phyloP scores from a whole-genome alignment of 192 early-diverging fungal species.

The Paraglomus occultum region DNA sequence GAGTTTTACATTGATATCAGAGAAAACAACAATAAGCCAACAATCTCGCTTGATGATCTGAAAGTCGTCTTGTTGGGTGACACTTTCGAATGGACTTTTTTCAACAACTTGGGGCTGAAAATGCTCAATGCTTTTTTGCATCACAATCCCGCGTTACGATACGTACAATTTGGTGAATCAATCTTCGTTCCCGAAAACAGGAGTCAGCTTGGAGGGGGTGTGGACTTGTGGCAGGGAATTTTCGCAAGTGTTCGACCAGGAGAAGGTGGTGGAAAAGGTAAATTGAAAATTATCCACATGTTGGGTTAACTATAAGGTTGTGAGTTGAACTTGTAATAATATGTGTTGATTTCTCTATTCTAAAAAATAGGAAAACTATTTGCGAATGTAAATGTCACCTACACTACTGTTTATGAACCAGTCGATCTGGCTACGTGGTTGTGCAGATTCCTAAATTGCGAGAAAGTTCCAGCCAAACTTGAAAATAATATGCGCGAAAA shows the following conservation, averaged over 20 bases:
- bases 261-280: conserved; percentile 33
- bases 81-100: too few relatives aligned
- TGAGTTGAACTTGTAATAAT: too few relatives aligned
- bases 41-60: too few relatives aligned
- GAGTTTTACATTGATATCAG: conserved; percentile 16
- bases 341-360: too few relatives aligned
- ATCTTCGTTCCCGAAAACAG: conserved; percentile 28
- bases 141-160: conserved; percentile 34
- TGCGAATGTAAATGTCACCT: conserved; percentile 24
- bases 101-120: neutral
- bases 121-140: conserved; percentile 40
- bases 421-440: neutral
- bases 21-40: too few relatives aligned
- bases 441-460: neutral
- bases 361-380: conserved; percentile 8
- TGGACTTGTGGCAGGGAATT: conserved; percentile 84
- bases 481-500: neutral
- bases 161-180: conserved; percentile 34
- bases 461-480: neutral
- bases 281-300: neutral
- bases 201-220: conserved; percentile 55
- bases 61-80: too few relatives aligned
- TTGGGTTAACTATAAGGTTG: neutral
- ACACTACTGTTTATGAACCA: conserved; percentile 21
- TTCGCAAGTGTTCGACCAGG: conserved; percentile 77